phyloP scores from a whole-genome alignment of 1,284 basidiomycete species.

The Trichosporon sp. region DNA sequence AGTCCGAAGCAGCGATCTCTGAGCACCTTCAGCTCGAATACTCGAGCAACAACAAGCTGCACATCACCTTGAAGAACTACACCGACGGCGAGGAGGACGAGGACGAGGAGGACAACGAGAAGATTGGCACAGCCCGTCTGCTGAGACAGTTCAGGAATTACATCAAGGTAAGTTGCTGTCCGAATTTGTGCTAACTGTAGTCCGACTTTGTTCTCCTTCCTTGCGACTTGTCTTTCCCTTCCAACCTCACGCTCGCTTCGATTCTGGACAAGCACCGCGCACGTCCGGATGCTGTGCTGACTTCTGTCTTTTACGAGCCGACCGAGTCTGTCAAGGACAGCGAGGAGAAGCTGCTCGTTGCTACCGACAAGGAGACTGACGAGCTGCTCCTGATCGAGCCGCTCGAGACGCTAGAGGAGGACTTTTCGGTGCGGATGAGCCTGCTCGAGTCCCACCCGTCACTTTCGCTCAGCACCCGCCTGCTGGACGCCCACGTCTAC shows the following conservation, averaged over 20 bases:
- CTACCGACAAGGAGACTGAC: constrained; percentile 57
- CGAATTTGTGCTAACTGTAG: constrained; percentile 35
- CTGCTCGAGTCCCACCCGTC: constrained; percentile 71
- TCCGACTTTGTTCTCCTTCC: constrained; percentile 87
- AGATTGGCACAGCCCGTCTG: constrained; percentile 53
- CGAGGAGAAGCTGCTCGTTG: constrained; percentile 53
- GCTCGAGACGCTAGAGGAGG: constrained; percentile 68
- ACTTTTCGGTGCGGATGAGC: constrained; percentile 71
- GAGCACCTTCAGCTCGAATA: constrained; percentile 66
- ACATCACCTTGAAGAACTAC: constrained; percentile 44
- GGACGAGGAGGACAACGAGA: constrained; percentile 33
- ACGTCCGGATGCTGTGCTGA: constrained; percentile 69
- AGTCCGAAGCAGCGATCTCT: constrained; percentile 71
- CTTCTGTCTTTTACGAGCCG: constrained; percentile 74
- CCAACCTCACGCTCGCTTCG: constrained; percentile 67
- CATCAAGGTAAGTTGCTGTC: constrained; percentile 44
- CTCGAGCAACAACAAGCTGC: constrained; percentile 40
- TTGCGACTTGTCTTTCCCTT: constrained; percentile 83
- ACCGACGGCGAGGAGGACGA: constrained; percentile 52
- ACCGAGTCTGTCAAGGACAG: constrained; percentile 57
- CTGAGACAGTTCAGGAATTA: constrained; percentile 50
- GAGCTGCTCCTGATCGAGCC: constrained; percentile 72
- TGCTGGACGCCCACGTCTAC: constrained; percentile 87
- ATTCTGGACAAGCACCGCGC: constrained; percentile 83
- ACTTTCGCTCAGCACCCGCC: constrained; percentile 67